phyloP scores from a whole-genome alignment of 2,329 filamentous ascomycete genomes.

The Claviceps monticola region DNA sequence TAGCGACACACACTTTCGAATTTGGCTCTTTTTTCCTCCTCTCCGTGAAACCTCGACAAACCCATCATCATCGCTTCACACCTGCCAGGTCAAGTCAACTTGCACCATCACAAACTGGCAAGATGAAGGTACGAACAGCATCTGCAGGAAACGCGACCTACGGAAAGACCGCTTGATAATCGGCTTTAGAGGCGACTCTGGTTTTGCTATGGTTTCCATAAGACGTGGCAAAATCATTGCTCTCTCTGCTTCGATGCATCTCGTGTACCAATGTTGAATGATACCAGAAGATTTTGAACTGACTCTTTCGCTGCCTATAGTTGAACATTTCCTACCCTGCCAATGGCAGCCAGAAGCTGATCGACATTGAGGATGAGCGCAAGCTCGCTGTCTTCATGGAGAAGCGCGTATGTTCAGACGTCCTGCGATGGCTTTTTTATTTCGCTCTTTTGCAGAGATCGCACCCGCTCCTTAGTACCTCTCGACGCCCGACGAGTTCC shows the following conservation, averaged over 20 bases:
- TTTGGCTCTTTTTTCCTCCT: conserved; percentile 25
- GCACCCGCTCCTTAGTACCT: neutral
- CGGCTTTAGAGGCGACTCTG: neutral
- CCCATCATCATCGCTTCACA: conserved; percentile 21
- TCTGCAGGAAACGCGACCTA: neutral
- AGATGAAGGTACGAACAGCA: conserved; percentile 29
- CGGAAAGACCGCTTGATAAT: neutral
- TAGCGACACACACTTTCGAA: conserved; percentile 28
- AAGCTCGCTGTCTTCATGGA: conserved; percentile 99
- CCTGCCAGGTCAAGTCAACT: conserved; percentile 29
- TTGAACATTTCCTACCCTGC: conserved; percentile 75
- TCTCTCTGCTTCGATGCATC: neutral
- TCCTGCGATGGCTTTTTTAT: neutral
- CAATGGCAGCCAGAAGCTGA: conserved; percentile 99
- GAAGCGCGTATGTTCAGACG: conserved; percentile 59
- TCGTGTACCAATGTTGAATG: neutral
- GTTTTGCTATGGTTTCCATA: too few relatives aligned
- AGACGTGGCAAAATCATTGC: neutral
- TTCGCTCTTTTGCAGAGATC: neutral
- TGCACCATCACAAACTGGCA: conserved; percentile 32
- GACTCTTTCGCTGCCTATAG: conserved; percentile 22
- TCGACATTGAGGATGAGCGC: conserved; percentile 98
- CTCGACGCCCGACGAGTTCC: neutral
- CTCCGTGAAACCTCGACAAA: conserved; percentile 11
- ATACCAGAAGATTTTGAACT: conserved; percentile 12